Conservation (phyloP, 2,329 filamentous ascomycete genomes). For the Parasarocladium wereldwijsianum region DNA sequence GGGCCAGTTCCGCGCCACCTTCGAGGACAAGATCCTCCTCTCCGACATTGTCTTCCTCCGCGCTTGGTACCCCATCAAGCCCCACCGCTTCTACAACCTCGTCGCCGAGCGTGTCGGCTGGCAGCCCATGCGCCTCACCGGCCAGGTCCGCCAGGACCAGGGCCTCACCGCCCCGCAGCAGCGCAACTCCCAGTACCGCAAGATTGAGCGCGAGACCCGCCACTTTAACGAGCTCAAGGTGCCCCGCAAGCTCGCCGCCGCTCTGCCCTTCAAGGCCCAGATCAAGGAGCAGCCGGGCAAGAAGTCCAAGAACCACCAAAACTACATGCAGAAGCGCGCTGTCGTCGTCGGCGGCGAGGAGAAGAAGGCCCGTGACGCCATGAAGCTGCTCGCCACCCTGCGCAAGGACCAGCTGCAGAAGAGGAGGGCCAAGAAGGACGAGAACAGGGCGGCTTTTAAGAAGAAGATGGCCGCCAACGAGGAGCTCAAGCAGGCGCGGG, state of each 20-base stretch:
- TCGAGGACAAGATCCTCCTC: slow-evolving; percentile 96
- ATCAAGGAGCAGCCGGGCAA: slow-evolving; percentile 38
- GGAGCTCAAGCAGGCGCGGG: slow-evolving; percentile 73
- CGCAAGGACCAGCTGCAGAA: slow-evolving; percentile 84
- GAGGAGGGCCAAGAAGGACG: slow-evolving; percentile 73
- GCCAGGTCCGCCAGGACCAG: slow-evolving; percentile 70
- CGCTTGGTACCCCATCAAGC: slow-evolving; percentile 93
- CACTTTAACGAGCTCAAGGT: slow-evolving; percentile 70
- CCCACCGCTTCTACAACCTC: slow-evolving; percentile 92
- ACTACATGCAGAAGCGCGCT: slow-evolving; percentile 90
- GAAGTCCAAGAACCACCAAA: slow-evolving; percentile 56
- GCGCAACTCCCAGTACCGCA: slow-evolving; percentile 74
- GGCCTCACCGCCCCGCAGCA: slow-evolving; percentile 62
- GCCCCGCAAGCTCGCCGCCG: slow-evolving; percentile 65
- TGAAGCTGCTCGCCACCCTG: slow-evolving; percentile 86
- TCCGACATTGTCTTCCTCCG: slow-evolving; percentile 92
- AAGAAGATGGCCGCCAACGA: slow-evolving; percentile 69
- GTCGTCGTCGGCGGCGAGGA: slow-evolving; percentile 80
- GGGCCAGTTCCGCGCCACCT: slow-evolving; percentile 90
- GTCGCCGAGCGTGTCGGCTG: slow-evolving; percentile 88
- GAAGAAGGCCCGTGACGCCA: slow-evolving; percentile 71
- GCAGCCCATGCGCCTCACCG: slow-evolving; percentile 88
- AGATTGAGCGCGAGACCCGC: slow-evolving; percentile 48
- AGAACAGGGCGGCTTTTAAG: slow-evolving; percentile 64
- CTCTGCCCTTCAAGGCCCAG: slow-evolving; percentile 86